Evolutionary conservation across 306 rosid species (phyloP).

Genomic region (Aeschynomene evenia): DNA sequence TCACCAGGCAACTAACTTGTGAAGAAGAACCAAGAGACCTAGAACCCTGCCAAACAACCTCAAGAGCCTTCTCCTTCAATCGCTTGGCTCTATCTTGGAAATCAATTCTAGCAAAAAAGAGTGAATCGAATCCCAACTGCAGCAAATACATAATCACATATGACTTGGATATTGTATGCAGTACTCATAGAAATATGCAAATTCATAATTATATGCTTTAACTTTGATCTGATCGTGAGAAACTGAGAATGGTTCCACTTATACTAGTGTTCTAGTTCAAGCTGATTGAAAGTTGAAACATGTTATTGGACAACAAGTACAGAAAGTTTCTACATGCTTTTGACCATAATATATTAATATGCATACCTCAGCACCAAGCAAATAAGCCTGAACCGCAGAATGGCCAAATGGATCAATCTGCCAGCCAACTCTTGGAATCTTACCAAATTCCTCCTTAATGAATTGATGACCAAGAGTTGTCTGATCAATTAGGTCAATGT

Average conservation of each 20-base stretch:
- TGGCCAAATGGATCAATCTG: slow-evolving; percentile 89
- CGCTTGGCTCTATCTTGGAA: slow-evolving; percentile 85
- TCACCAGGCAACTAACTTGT: slow-evolving; percentile 52
- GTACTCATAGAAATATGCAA: background rate
- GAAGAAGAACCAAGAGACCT: slow-evolving; percentile 75
- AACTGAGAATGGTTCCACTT: background rate
- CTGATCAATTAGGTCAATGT: slow-evolving; percentile 82
- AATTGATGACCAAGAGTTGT: slow-evolving; percentile 76
- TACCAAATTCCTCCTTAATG: slow-evolving; percentile 60
- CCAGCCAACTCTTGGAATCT: slow-evolving; percentile 85
- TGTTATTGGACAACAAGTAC: background rate
- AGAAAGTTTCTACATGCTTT: background rate
- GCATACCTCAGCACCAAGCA: slow-evolving; percentile 78
- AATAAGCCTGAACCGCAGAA: slow-evolving; percentile 86
- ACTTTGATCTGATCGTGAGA: background rate
- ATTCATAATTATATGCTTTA: slow-evolving; percentile 3
- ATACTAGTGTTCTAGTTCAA: background rate
- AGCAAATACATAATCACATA: slow-evolving; percentile 28
- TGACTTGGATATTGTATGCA: background rate
- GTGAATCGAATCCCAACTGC: slow-evolving; percentile 88
- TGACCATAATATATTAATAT: slow-evolving; percentile 6
- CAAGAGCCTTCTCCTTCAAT: slow-evolving; percentile 66
- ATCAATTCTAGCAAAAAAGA: slow-evolving; percentile 83
- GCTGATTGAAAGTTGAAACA: slow-evolving; percentile 8
- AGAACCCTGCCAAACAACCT: slow-evolving; percentile 77